phyloP scores from a whole-genome alignment of 164 flowering plant genomes.

The Annona squamosa region DNA sequence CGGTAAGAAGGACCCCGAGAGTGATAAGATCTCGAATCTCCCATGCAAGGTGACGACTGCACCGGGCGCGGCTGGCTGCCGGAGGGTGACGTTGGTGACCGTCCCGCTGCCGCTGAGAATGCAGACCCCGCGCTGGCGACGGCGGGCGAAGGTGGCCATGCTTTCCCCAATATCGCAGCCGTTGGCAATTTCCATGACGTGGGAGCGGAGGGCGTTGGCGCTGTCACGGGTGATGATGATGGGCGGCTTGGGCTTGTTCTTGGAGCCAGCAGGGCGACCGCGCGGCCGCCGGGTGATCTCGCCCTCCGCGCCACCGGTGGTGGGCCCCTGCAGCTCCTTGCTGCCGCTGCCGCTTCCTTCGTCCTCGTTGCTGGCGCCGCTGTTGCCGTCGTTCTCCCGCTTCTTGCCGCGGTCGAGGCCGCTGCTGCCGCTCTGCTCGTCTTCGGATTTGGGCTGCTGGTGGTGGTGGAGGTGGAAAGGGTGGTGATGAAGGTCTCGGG shows the following conservation, averaged over 20 bases:
- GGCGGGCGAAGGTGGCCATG: constrained; percentile 55
- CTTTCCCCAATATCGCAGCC: constrained; percentile 73
- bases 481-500: constrained; percentile 62
- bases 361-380: not conserved
- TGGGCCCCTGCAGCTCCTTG: constrained; percentile 11
- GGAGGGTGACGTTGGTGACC: constrained; percentile 68
- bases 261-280: constrained; percentile 84
- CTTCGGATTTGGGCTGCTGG: constrained; percentile 49
- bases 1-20: constrained; percentile 80
- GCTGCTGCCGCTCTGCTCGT: constrained; percentile 43
- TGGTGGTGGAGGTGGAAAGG: constrained; percentile 40
- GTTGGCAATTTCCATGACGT: constrained; percentile 75
- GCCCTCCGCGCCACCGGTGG: constrained; percentile 26
- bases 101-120: constrained; percentile 79
- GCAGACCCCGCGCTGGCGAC: constrained; percentile 77
- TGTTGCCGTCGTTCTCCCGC: constrained; percentile 30
- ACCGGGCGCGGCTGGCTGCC: constrained; percentile 63
- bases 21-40: constrained; percentile 78
- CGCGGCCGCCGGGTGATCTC: constrained; percentile 60
- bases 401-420: constrained; percentile 25
- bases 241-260: constrained; percentile 93
- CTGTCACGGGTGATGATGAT: constrained; percentile 85
- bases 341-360: constrained; percentile 7
- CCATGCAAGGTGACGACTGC: constrained; percentile 73
- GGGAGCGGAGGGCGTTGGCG: constrained; percentile 81